Conservation (phyloP, 441 rosid genomes). For the Arabidopsis hybrid region DNA sequence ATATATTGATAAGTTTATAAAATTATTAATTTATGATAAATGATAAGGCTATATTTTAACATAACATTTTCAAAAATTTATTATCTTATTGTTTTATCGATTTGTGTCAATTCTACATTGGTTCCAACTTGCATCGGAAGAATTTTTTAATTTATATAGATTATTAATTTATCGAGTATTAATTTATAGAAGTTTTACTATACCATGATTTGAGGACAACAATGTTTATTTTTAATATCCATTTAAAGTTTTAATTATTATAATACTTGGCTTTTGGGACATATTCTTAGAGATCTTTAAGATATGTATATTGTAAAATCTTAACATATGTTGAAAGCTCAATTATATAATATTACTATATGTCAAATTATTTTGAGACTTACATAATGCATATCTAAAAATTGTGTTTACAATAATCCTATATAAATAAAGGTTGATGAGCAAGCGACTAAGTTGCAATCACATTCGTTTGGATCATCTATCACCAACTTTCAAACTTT, state of each 20-base stretch:
- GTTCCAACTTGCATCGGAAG: no score
- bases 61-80: no score
- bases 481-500: not conserved
- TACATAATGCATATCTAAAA: not conserved
- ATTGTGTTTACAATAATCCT: not conserved
- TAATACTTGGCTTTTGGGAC: not conserved
- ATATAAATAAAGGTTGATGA: slow-evolving; percentile 7
- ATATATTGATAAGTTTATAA: no score
- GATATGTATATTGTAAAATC: not conserved
- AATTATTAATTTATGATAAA: no score
- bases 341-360: not conserved
- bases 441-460: not conserved
- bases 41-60: no score
- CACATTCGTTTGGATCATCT: not conserved
- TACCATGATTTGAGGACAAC: not conserved
- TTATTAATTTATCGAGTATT: no score
- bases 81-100: no score
- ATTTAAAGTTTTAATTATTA: not conserved
- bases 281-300: not conserved
- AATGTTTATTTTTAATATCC: not conserved
- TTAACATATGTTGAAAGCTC: not conserved
- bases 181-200: no score
- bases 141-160: no score
- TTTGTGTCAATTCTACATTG: no score
- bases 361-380: not conserved